These are phyloP conservation scores for Ambrosiella xylebori DNA, from an alignment of 2,329 filamentous ascomycete genomes.

Conservation along the genomic window DNA sequence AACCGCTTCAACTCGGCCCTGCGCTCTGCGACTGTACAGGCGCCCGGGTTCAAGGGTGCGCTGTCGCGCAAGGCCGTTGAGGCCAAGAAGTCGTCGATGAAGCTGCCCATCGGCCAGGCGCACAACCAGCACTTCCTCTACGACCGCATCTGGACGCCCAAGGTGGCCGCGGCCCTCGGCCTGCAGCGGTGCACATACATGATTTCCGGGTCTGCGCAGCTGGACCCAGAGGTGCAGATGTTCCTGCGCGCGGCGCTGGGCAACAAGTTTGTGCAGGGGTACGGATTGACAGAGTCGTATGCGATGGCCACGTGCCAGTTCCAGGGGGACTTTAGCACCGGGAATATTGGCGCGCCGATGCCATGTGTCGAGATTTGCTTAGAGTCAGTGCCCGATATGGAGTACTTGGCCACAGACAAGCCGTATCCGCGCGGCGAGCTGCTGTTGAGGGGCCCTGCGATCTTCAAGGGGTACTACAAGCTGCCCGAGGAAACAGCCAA, in stretches of 20 bases:
- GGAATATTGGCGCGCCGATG: slow-evolving; percentile 64
- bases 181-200: slow-evolving; percentile 56
- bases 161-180: slow-evolving; percentile 69
- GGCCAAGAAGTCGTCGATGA: slow-evolving; percentile 65
- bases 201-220: slow-evolving; percentile 76
- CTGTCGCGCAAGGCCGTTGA: slow-evolving; percentile 65
- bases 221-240: slow-evolving; percentile 74
- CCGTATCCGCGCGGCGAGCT: slow-evolving; percentile 83
- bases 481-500: slow-evolving; percentile 77
- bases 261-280: slow-evolving; percentile 69
- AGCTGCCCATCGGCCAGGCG: slow-evolving; percentile 53
- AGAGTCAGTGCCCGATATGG: slow-evolving; percentile 80
- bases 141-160: slow-evolving; percentile 78
- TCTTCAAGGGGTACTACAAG: slow-evolving; percentile 80
- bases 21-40: slow-evolving; percentile 59
- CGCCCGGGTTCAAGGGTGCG: slow-evolving; percentile 61
- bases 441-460: slow-evolving; percentile 58
- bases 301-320: slow-evolving; percentile 57
- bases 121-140: slow-evolving; percentile 63
- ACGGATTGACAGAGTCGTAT: slow-evolving; percentile 87
- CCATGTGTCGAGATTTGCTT: slow-evolving; percentile 59
- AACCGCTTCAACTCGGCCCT: slow-evolving; percentile 80
- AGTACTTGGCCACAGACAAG: slow-evolving; percentile 76
- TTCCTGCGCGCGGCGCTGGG: slow-evolving; percentile 75
- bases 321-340: slow-evolving; percentile 51